Base-by-base conservation (phyloP, 2,329 filamentous ascomycete species). In the Microthyrium microscopicum region DNA sequence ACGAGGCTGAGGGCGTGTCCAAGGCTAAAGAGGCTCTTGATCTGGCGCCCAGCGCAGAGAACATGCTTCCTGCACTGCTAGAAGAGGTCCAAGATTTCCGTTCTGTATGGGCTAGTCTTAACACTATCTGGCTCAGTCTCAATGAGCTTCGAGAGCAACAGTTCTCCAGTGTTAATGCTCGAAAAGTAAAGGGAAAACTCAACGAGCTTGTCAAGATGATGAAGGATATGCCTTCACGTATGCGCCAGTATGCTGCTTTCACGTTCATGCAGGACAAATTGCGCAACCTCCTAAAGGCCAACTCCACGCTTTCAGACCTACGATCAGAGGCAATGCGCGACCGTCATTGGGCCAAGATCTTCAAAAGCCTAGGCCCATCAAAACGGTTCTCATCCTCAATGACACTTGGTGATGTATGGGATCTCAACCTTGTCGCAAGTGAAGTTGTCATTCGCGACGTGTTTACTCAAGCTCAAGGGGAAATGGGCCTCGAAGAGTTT, bases 211-310 rank as follows among this genome's bases (percentile, higher is more conserved):
- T 95, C 53, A 93, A 93, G 62, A 92, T 92, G 70, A 95, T 85
- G 22, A 95, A 93, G 59, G 87, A 95, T 41, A 95, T 98, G 89
- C 89, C 91, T 0, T 93, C 84, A 56, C 77, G 89, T 39, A 95
- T 98, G 87, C 77, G 91, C 39, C 91, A 98, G 50, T 99, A 99
- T 54, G 87, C 91, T 45, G 91, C 91, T n/a, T 99, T 98, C 51
- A 91, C 98, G 55, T 87, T 98, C 49, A 84, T 98, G 25, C 91
- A 98, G 52, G 83, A 73, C 41, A 80, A 91, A 20, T 70, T 98
- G 26, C 79, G 84, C 28, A 77, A 85, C 40, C 69, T 92, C 31
- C 67, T 94, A 41, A 95, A 93, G 54, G 83, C 92, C 45, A 98
- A 95, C 49, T 66, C 77, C 8, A 66, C 94, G 21, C 66, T 99